A percentile compares a stretch with the other conserved stretches of the same genome.
phyloP scores from a whole-genome alignment of 192 early-diverging fungal species.

The Oehlia diaphana region DNA sequence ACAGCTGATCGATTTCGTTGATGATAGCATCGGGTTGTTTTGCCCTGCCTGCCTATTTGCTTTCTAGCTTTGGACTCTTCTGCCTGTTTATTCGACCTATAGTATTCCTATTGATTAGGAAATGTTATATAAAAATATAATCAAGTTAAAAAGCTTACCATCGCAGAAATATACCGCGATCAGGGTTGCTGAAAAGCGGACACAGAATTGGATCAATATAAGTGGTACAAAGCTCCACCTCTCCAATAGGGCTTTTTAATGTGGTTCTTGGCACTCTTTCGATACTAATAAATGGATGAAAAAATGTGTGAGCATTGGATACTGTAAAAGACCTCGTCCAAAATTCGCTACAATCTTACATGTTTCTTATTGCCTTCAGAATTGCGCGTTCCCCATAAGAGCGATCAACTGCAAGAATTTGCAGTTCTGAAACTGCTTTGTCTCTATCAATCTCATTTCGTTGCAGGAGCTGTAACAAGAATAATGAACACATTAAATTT shows the following conservation, averaged over 20 bases:
- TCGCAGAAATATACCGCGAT: conserved; percentile 26
- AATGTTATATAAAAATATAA: conserved; percentile 29
- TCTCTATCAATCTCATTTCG: conserved; percentile 13
- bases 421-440: conserved; percentile 21
- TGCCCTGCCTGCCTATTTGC: no score
- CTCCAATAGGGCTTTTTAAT: conserved; percentile 27
- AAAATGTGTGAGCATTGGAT: neutral
- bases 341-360: conserved; percentile 13
- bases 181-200: conserved; percentile 28
- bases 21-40: no score
- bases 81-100: neutral
- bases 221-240: conserved; percentile 29
- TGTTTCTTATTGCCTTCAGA: conserved; percentile 24
- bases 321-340: neutral
- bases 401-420: conserved; percentile 7
- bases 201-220: conserved; percentile 31
- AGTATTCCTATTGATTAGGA: conserved; percentile 19
- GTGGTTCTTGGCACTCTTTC: neutral
- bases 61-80: conserved; percentile 22
- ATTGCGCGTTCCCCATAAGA: conserved; percentile 18
- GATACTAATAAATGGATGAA: conserved; percentile 13
- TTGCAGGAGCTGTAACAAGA: conserved; percentile 22
- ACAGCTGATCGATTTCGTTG: no score
- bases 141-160: conserved; percentile 28
- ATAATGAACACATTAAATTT: conserved; percentile 13